Conservation (phyloP, 495 filamentous ascomycete genomes). For the Xylaria castorea region DNA sequence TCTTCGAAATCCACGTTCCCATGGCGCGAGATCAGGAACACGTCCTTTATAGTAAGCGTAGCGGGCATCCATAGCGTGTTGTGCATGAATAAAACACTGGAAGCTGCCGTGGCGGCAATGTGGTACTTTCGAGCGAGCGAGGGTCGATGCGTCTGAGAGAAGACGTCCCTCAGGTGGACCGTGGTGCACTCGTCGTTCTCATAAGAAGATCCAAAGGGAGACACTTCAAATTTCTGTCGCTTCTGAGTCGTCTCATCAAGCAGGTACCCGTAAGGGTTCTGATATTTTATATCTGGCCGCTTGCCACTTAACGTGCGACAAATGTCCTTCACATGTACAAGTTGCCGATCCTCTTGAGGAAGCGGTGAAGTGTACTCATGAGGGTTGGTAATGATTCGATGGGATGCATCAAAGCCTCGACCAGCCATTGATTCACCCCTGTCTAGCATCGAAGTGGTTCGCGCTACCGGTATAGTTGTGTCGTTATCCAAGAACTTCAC, state of each 20-base stretch:
- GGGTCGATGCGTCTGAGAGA: conserved; percentile 11
- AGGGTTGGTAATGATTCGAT: background rate
- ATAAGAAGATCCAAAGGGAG: background rate
- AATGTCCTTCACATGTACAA: conserved; percentile 16
- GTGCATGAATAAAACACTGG: conserved; percentile 22
- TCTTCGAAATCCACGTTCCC: conserved; percentile 14
- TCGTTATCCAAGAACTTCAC: conserved; percentile 7
- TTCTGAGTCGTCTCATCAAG: conserved; percentile 17
- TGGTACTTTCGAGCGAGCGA: conserved; percentile 21
- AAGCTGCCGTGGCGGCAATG: conserved; percentile 17
- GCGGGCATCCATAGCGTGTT: conserved; percentile 22
- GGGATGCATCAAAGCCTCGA: background rate
- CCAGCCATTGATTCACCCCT: background rate
- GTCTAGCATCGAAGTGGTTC: background rate
- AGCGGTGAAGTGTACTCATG: background rate
- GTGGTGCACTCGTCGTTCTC: conserved; percentile 11
- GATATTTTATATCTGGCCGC: background rate
- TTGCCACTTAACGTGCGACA: conserved; percentile 11
- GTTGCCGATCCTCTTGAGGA: background rate
- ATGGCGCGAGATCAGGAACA: conserved; percentile 17
- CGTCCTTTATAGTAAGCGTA: conserved; percentile 12
- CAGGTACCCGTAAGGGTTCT: conserved; percentile 12
- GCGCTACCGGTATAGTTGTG: background rate
- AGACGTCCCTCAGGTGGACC: conserved; percentile 6
- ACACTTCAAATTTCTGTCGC: conserved; percentile 15